A percentile compares a stretch with the other conserved stretches of the same genome.
Evolutionary conservation across 805 yeast genomes (phyloP).

Genomic region (Ogataea wickerhamii): DNA sequence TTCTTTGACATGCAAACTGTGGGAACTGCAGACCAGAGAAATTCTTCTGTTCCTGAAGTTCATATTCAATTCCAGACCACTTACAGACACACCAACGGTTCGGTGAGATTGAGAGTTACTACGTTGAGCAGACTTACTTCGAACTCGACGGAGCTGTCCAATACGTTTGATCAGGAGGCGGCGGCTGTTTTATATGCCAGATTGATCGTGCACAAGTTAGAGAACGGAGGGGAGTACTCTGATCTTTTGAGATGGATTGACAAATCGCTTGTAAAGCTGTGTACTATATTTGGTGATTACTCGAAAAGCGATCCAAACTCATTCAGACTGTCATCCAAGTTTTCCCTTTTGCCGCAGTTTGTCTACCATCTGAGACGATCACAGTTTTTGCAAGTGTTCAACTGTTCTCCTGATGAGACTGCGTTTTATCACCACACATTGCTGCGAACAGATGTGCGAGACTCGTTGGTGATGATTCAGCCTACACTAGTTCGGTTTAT

Average conservation of each 20-base stretch:
- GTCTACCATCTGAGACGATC: slow-evolving; percentile 94
- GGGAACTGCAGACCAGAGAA: slow-evolving; percentile 42
- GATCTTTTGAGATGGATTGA: slow-evolving; percentile 95
- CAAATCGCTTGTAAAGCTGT: slow-evolving; percentile 81
- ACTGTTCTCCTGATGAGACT: slow-evolving; percentile 98
- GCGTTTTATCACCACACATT: slow-evolving; percentile 94
- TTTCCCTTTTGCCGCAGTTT: slow-evolving; percentile 90
- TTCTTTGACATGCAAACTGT: slow-evolving; percentile 76
- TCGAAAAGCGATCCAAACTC: slow-evolving; percentile 79
- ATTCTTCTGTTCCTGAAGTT: slow-evolving; percentile 34
- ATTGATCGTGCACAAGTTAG: slow-evolving; percentile 83
- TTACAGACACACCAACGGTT: slow-evolving; percentile 94
- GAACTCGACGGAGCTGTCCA: slow-evolving; percentile 45
- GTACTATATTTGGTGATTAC: slow-evolving; percentile 92
- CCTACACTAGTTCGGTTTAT: slow-evolving; percentile 89
- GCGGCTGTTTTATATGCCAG: slow-evolving; percentile 94
- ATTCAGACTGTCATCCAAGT: slow-evolving; percentile 79
- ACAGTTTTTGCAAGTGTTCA: slow-evolving; percentile 92
- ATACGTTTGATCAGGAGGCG: slow-evolving; percentile 95
- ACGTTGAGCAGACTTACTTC: slow-evolving; percentile 63
- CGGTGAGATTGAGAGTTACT: slow-evolving; percentile 84
- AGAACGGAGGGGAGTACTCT: slow-evolving; percentile 69
- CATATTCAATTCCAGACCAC: slow-evolving; percentile 77
- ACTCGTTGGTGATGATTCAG: slow-evolving; percentile 94
- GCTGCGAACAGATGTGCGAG: slow-evolving; percentile 86